Conservation (phyloP, 148 eudicot genomes). For the Spergularia bocconei region DNA sequence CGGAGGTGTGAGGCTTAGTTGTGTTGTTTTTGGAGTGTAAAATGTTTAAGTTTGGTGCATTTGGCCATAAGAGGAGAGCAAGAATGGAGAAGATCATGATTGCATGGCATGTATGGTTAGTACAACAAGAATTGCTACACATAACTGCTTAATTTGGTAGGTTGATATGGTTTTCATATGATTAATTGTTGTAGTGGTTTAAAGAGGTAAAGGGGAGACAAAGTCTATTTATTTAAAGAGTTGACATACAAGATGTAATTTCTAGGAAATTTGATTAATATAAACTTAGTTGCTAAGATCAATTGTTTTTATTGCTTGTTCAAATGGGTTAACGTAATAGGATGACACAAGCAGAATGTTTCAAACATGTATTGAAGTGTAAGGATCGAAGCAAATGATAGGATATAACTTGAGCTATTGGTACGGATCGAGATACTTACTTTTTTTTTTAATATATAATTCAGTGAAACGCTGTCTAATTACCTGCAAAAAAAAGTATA, state of each 20-base stretch:
- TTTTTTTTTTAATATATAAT: too few relatives aligned
- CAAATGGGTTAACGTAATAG: slow-evolving; percentile 14
- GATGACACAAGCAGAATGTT: slow-evolving; percentile 26
- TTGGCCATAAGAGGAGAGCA: slow-evolving; percentile 24
- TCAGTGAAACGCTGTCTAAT: too few relatives aligned
- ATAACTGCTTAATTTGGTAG: slow-evolving; percentile 13
- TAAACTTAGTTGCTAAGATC: slow-evolving; percentile 1
- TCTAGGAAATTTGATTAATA: not conserved
- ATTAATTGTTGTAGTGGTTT: slow-evolving; percentile 2
- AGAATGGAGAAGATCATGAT: slow-evolving; percentile 29
- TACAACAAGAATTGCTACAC: slow-evolving; percentile 25
- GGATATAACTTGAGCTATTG: not conserved
- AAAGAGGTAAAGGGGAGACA: not conserved
- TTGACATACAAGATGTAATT: slow-evolving; percentile 8
- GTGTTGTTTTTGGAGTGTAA: not conserved
- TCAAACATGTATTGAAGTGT: slow-evolving; percentile 11
- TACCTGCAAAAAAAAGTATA: too few relatives aligned
- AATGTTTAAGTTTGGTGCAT: slow-evolving; percentile 17
- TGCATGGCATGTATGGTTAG: slow-evolving; percentile 30
- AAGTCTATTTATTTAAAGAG: slow-evolving; percentile 3
- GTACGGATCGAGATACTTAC: too few relatives aligned
- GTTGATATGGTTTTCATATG: not conserved
- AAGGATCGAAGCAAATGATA: not conserved
- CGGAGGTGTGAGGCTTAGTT: not conserved
- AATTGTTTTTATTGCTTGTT: slow-evolving; percentile 29